Evolutionary conservation across 192 early-diverging fungal genomes (phyloP).

Genomic region (Coemansia sp.): DNA sequence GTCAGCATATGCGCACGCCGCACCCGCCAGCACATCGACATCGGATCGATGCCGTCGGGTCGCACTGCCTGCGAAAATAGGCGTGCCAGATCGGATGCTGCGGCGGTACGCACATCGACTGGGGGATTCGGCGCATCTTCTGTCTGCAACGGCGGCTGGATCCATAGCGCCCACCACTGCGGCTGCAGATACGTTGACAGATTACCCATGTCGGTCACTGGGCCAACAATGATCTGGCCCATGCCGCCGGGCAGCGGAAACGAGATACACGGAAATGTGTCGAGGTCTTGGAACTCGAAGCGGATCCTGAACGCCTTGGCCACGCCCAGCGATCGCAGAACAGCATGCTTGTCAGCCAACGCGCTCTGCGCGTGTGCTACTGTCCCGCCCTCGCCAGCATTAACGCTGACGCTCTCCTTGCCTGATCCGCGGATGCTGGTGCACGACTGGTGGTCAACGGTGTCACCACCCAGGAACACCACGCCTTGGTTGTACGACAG

Average conservation of each 20-base stretch:
- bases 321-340: slow-evolving; percentile 20
- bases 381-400: neutral
- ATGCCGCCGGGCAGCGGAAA: slow-evolving; percentile 16
- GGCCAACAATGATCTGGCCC: slow-evolving; percentile 37
- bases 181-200: slow-evolving; percentile 45
- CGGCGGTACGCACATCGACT: slow-evolving; percentile 9
- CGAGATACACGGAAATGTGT: slow-evolving; percentile 34
- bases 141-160: neutral
- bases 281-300: slow-evolving; percentile 44
- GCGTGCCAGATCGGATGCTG: slow-evolving; percentile 13
- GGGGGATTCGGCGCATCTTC: neutral
- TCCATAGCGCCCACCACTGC: slow-evolving; percentile 45
- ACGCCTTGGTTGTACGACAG: slow-evolving; percentile 44
- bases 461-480: slow-evolving; percentile 35
- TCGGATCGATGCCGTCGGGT: neutral
- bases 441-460: slow-evolving; percentile 14
- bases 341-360: neutral
- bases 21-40: neutral
- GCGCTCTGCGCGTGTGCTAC: neutral
- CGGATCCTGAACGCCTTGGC: slow-evolving; percentile 25
- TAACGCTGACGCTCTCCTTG: neutral
- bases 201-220: slow-evolving; percentile 19
- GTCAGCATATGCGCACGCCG: slow-evolving; percentile 9
- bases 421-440: neutral
- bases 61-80: slow-evolving; percentile 13